Base-by-base conservation (phyloP, 2,329 filamentous ascomycete genomes). In the Aspergillus aculeatinus region DNA sequence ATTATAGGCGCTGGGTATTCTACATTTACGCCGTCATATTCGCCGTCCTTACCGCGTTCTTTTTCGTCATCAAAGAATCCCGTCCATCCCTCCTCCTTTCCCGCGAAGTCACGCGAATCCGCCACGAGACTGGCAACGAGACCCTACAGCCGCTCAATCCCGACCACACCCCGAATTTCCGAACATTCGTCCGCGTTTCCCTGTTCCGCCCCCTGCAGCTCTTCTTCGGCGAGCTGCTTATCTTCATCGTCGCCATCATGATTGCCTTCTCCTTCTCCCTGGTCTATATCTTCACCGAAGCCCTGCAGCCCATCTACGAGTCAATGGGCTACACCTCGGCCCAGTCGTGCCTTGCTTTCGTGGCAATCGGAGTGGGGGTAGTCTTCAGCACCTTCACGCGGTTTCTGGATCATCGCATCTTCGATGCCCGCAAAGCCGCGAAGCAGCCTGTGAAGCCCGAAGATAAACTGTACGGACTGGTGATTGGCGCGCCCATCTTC, bases 401-500 rank as follows among this genome's bases (percentile, higher is more conserved):
- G 0, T 61, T 79, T 14, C 72, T 75, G 54, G 80, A 83, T 58
- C 60, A 72, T 19, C 69, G 66, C 14, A 65, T 76, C 3, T 65
- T 75, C 27, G 67, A 70, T 11, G 60, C 61, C 9, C 66, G 68
- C 9, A 62, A 67, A 31, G 61, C 58, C 21, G 53, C 67, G 5
- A 62, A 65, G 39, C 59, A 58, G 1, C 58, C 64, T 1, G 53
- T 75, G 7, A 63, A 71, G 7, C 80, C 79, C 0, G 80, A 83
- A 68, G 75, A 81, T 65, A 82, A 82, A 55, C 71, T 82, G 23
- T 64, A 72, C 9, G 80, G 80, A 14, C 81, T 82, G 62, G 73
- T 72, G 33, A 68, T 81, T 33, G 81, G 78, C 0, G 76, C 77
- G 0, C 79, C 80, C 2, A 66, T 76, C 6, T 73, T 82, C 5